These are phyloP conservation scores for Nicotiana attenuata DNA, from an alignment of 257 asterid species.

Conservation along the genomic window DNA sequence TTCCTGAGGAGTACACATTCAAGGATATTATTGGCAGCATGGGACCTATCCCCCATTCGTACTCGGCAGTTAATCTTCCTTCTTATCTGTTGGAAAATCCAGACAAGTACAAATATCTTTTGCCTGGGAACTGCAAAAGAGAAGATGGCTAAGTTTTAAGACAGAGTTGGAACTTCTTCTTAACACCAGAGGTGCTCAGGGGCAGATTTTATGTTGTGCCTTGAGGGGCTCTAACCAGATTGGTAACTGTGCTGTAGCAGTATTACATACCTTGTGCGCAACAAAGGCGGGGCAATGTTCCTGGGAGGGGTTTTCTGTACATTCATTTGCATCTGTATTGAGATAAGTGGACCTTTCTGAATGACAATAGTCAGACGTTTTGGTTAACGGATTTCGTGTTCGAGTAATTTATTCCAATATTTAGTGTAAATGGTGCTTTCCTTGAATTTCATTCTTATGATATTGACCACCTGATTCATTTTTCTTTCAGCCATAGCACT, in stretches of 20 bases:
- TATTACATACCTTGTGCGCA: neutral
- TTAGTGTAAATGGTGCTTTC: neutral
- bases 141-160: constrained; percentile 41
- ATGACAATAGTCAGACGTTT: neutral
- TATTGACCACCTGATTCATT: constrained; percentile 3
- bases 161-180: neutral
- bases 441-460: neutral
- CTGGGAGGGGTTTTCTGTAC: neutral
- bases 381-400: neutral
- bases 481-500: neutral
- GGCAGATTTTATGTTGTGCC: neutral
- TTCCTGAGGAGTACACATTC: constrained; percentile 84
- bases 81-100: constrained; percentile 58
- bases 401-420: constrained; percentile 4
- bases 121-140: constrained; percentile 79
- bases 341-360: neutral
- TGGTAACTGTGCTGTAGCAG: neutral
- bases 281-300: neutral
- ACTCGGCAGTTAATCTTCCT: constrained; percentile 81
- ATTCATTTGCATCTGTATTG: neutral
- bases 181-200: neutral
- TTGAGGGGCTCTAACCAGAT: constrained; percentile 5
- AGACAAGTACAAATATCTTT: constrained; percentile 52
- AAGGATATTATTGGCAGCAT: constrained; percentile 70
- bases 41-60: constrained; percentile 91